Percentiles rank a stretch among this genome's conserved stretches.
These are phyloP conservation scores for Sporobolus alterniflorus DNA, from an alignment of 202 grass and related monocot genomes.

Conservation along the genomic window DNA sequence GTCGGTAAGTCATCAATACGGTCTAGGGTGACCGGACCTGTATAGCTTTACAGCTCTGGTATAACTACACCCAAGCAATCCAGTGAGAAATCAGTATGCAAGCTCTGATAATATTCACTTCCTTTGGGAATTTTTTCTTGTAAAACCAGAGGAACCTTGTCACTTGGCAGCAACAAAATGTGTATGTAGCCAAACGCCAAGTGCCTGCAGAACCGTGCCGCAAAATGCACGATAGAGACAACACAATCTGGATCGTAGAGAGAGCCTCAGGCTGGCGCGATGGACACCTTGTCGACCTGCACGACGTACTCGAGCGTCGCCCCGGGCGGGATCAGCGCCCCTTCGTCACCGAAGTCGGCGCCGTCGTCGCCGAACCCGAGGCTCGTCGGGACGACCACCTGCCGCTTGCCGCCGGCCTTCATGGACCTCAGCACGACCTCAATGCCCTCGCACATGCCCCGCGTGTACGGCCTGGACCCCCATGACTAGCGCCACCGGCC, in stretches of 20 bases:
- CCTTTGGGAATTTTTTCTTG: background rate
- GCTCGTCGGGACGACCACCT: constrained; percentile 59
- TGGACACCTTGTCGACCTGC: constrained; percentile 93
- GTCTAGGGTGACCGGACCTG: no score
- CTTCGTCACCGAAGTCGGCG: constrained; percentile 63
- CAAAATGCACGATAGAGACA: background rate
- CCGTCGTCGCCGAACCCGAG: constrained; percentile 90
- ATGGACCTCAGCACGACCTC: constrained; percentile 74
- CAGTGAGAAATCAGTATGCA: background rate
- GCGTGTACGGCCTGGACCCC: constrained; percentile 91
- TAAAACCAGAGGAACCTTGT: background rate
- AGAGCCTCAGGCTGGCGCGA: constrained; percentile 66
- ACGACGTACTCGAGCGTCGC: constrained; percentile 86
- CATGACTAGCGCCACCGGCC: constrained; percentile 90
- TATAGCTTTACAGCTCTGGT: background rate
- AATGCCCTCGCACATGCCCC: constrained; percentile 91
- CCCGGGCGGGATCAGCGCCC: constrained; percentile 45
- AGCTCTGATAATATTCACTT: background rate
- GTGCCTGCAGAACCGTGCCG: background rate
- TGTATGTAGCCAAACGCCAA: background rate
- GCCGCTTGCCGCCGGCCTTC: constrained; percentile 79
- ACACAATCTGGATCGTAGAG: no score
- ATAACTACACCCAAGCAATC: background rate
- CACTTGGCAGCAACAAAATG: background rate
- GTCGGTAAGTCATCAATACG: no score